phyloP scores from a whole-genome alignment of 352 stramenopile species.

The Globisporangium sylvaticum region DNA sequence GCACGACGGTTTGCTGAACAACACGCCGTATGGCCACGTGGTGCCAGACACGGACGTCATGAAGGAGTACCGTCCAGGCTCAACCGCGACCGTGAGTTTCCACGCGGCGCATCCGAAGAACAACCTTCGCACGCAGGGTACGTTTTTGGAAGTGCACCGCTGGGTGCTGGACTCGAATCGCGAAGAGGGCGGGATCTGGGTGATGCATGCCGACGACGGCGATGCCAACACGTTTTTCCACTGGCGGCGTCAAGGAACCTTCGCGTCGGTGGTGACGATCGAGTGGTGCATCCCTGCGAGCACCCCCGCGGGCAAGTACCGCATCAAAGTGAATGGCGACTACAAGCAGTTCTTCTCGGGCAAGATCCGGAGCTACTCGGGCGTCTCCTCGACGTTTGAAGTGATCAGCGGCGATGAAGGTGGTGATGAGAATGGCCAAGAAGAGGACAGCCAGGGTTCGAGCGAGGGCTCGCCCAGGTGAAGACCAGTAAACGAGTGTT shows the following conservation, averaged over 20 bases:
- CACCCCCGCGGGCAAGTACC: conserved; percentile 51
- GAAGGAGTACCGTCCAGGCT: conserved; percentile 36
- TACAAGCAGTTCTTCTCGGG: conserved; percentile 64
- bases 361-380: conserved; percentile 45
- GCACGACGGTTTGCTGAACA: conserved; percentile 48
- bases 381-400: conserved; percentile 56
- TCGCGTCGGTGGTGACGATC: conserved; percentile 62
- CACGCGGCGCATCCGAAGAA: conserved; percentile 82
- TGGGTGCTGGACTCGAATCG: conserved; percentile 46
- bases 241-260: conserved; percentile 68
- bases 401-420: conserved; percentile 19
- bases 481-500: neutral
- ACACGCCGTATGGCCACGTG: conserved; percentile 49
- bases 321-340: conserved; percentile 79
- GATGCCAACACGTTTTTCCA: conserved; percentile 72
- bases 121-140: conserved; percentile 67
- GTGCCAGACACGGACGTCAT: conserved; percentile 38
- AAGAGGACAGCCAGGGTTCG: neutral
- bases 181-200: conserved; percentile 47
- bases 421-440: neutral
- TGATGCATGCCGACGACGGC: conserved; percentile 69
- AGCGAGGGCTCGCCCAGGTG: neutral
- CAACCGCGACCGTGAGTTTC: conserved; percentile 59
- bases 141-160: conserved; percentile 75
- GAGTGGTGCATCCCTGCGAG: conserved; percentile 59